These are phyloP conservation scores for Casuarina equisetifolia DNA, from an alignment of 306 rosid species.

Conservation along the genomic window DNA sequence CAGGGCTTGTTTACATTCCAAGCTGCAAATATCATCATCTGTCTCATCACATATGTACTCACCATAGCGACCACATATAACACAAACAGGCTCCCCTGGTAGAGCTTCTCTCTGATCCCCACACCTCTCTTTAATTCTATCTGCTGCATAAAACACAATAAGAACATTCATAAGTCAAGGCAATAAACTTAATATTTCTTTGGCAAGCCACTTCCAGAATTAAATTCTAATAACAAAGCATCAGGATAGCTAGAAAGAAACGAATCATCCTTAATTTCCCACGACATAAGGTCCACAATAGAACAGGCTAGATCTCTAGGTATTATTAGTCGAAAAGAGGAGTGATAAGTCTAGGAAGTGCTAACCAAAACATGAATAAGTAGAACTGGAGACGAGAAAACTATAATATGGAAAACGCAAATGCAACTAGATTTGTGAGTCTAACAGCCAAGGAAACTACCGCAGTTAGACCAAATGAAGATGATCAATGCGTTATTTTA, in stretches of 20 bases:
- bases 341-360: not conserved
- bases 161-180: slow-evolving; percentile 8
- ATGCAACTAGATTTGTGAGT: not conserved
- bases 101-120: slow-evolving; percentile 70
- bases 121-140: slow-evolving; percentile 52
- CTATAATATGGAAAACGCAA: not conserved
- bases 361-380: not conserved
- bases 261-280: not conserved
- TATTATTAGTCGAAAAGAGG: not conserved
- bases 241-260: not conserved
- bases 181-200: slow-evolving; percentile 12
- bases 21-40: slow-evolving; percentile 80
- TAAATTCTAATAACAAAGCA: slow-evolving; percentile 10
- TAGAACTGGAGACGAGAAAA: not conserved
- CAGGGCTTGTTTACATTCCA: slow-evolving; percentile 71
- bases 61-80: slow-evolving; percentile 73
- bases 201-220: not conserved
- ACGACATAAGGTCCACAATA: not conserved
- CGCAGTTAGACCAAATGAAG: not conserved
- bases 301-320: not conserved
- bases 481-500: not conserved
- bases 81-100: slow-evolving; percentile 74
- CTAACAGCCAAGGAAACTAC: not conserved
- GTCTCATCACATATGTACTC: slow-evolving; percentile 82
- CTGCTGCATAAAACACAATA: slow-evolving; percentile 30